A percentile compares a stretch with the other conserved stretches of the same genome.
phyloP scores from a whole-genome alignment of 345 rosid species.

The Salix koriyanagi region DNA sequence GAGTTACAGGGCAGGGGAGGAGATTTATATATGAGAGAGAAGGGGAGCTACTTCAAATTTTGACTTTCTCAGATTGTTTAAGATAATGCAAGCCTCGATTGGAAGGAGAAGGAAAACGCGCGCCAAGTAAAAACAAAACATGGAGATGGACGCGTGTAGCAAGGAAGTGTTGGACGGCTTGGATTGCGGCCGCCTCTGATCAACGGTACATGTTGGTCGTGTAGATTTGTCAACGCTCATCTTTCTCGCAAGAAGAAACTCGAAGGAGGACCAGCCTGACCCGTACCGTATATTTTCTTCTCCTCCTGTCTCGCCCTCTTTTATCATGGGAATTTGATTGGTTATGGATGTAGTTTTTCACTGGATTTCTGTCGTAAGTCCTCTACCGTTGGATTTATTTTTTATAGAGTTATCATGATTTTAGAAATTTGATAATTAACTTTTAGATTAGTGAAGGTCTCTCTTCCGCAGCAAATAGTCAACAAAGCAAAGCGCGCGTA shows the following conservation, averaged over 20 bases:
- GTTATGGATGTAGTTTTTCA: no score
- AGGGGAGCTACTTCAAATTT: not conserved
- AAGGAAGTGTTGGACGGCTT: conserved; percentile 7
- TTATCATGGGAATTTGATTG: no score
- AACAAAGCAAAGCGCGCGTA: no score
- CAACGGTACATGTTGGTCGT: not conserved
- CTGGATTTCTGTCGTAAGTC: no score
- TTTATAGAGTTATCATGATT: no score
- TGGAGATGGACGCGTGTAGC: not conserved
- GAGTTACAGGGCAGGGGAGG: not conserved
- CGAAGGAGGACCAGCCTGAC: not conserved
- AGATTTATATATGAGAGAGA: not conserved
- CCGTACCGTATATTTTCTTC: no score
- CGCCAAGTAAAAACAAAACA: conserved; percentile 3
- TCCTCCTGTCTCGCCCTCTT: no score
- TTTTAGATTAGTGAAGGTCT: no score
- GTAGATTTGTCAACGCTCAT: not conserved
- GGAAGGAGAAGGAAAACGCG: conserved; percentile 53
- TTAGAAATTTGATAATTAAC: no score
- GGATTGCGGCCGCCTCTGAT: conserved; percentile 26
- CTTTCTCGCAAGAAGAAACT: not conserved
- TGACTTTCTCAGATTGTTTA: not conserved
- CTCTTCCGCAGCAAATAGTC: no score
- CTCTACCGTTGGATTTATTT: no score
- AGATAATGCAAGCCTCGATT: not conserved